Evolutionary conservation across 805 yeast genomes (phyloP), one percentile per base, ranked within the genome.

Genomic region (Zygosaccharomyces lentus): DNA sequence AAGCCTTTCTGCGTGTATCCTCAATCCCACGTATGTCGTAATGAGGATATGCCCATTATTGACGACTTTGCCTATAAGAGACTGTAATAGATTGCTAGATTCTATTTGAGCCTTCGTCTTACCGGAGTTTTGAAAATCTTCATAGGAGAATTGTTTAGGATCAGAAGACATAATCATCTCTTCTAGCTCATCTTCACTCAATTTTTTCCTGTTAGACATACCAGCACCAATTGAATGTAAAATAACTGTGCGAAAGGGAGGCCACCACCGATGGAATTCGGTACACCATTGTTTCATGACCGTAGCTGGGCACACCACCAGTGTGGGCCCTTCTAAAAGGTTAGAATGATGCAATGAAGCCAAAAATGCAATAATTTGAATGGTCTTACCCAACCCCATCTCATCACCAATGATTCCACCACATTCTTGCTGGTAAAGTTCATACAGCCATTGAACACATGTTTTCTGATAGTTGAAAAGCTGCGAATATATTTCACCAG

Each of bases 391-490:
- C 13, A 93, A 68, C 0, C 99, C 99, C 99, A 93, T 93, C 64
- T 93, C 99, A 66, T 93, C 99, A 21, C 98, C 97, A 34, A 93
- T 76, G 17, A 93, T 93, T 0, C 99, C 99, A 2, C 99, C 99
- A 2, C 90, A 84, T 41, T 78, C 80, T 63, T 93, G 98, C 16
- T 80, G 74, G 57, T 86, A 83, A n/a, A 93, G 70, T 60, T 93
- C 99, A 83, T 95, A 90, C 2, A 93, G 76, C 99, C 99, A 91
- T 58, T 93, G 96, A 1, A 93, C 97, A 51, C 98, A 88, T 0
- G 98, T 93, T 57, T 87, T 87, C 58, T 93, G 99, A 63, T 93
- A 93, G 52, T 87, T 96, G 59, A 93, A 93, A 10, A 93, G 68
- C 4, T 88, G 76, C 0, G 93, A 82, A 64, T 84, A 88, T 0